Conservation (phyloP, 2,329 filamentous ascomycete genomes). For the Furcasterigmium sp. region DNA sequence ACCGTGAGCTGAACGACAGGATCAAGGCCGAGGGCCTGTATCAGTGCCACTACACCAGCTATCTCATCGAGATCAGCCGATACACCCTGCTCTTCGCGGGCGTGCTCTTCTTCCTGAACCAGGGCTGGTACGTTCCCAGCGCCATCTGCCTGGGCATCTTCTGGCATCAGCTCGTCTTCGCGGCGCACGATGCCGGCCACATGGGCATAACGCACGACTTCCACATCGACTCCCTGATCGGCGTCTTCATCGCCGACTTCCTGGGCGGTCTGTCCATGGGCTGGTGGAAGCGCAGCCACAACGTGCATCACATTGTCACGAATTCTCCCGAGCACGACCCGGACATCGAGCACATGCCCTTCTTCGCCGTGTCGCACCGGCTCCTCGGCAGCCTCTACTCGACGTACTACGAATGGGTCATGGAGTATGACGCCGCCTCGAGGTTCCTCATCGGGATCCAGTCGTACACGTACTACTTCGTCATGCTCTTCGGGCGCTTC, state of each 20-base stretch:
- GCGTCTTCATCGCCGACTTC: slow-evolving; percentile 86
- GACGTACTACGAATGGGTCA: slow-evolving; percentile 77
- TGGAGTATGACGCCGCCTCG: slow-evolving; percentile 72
- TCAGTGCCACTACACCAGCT: slow-evolving; percentile 76
- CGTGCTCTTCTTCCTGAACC: slow-evolving; percentile 56
- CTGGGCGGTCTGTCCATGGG: slow-evolving; percentile 83
- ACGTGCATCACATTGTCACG: slow-evolving; percentile 94
- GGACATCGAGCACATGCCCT: slow-evolving; percentile 86
- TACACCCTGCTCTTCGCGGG: slow-evolving; percentile 64
- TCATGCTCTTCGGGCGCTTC: slow-evolving; percentile 77
- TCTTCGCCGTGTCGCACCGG: slow-evolving; percentile 82
- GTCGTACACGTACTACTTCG: slow-evolving; percentile 75
- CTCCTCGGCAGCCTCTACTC: slow-evolving; percentile 69
- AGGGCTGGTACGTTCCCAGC: slow-evolving; percentile 63
- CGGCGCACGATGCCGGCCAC: slow-evolving; percentile 91
- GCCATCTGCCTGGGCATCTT: slow-evolving; percentile 73
- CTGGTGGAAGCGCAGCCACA: slow-evolving; percentile 97
- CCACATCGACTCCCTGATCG: slow-evolving; percentile 75
- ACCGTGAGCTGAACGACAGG: slow-evolving; percentile 68
- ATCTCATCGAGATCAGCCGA: slow-evolving; percentile 67
- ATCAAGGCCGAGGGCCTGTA: slow-evolving; percentile 74
- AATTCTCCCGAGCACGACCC: slow-evolving; percentile 95
- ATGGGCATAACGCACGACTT: slow-evolving; percentile 97
- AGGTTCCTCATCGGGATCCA: slow-evolving; percentile 68
- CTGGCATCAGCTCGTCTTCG: slow-evolving; percentile 95